phyloP scores from a whole-genome alignment of 306 rosid species.

The Pueraria montana region DNA sequence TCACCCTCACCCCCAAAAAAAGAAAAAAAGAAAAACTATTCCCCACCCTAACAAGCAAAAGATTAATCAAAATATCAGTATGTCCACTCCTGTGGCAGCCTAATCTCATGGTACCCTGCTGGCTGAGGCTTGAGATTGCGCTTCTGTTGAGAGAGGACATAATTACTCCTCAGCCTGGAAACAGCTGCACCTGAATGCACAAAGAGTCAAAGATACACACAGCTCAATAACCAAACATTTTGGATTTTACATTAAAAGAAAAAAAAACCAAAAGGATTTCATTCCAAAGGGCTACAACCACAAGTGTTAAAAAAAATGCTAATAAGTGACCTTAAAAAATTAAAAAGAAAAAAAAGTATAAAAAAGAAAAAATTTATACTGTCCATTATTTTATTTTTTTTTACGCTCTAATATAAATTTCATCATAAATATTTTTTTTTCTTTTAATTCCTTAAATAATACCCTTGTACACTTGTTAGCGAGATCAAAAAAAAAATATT shows the following conservation, averaged over 20 bases:
- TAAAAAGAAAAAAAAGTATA: too few species aligned
- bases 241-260: neutral
- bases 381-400: too few species aligned
- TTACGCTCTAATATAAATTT: too few species aligned
- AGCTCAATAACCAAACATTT: neutral
- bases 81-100: conserved; percentile 91
- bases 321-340: too few species aligned
- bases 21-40: neutral
- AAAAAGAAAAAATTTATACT: too few species aligned
- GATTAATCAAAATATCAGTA: conserved; percentile 49
- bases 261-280: neutral
- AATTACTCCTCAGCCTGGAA: conserved; percentile 42
- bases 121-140: conserved; percentile 53
- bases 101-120: conserved; percentile 62
- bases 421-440: too few species aligned
- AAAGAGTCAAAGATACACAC: conserved; percentile 42
- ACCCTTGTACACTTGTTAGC: too few species aligned
- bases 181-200: conserved; percentile 49
- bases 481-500: neutral
- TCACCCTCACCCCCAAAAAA: neutral
- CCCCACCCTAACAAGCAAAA: conserved; percentile 21
- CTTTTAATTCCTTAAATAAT: too few species aligned
- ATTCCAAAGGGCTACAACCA: too few species aligned
- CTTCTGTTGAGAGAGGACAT: conserved; percentile 52
- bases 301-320: too few species aligned